phyloP scores from a whole-genome alignment of 1,139 yeast genomes.

The Starmera stellimalicola region DNA sequence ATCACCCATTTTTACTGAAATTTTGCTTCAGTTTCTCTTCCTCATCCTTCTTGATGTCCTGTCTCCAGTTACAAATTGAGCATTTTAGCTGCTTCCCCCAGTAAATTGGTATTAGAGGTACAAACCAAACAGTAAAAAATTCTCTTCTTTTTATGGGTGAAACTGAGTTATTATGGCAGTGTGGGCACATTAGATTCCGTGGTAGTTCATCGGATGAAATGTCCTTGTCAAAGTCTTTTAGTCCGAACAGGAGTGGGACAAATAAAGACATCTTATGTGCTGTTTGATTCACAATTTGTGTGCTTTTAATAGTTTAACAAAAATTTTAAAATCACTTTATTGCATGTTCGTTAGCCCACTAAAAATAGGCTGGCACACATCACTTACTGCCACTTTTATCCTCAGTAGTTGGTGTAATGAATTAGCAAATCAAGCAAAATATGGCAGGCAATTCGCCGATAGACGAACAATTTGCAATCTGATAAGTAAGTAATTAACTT shows the following conservation, averaged over 20 bases:
- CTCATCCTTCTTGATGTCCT: conserved; percentile 1
- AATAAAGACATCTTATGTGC: background rate
- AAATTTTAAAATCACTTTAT: too few relatives aligned
- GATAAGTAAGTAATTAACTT: too few relatives aligned
- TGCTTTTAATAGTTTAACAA: too few relatives aligned
- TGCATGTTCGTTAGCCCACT: too few relatives aligned
- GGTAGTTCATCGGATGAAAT: background rate
- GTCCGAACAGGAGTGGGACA: background rate
- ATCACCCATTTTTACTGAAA: too few relatives aligned
- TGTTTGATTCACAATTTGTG: background rate
- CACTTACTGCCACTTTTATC: too few relatives aligned
- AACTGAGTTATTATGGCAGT: conserved; percentile 9
- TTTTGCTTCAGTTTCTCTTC: background rate
- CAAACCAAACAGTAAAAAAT: conserved; percentile 9
- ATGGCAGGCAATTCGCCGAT: too few relatives aligned
- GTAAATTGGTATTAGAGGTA: conserved; percentile 9
- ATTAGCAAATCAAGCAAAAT: too few relatives aligned
- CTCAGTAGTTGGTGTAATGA: too few relatives aligned
- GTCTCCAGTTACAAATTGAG: conserved; percentile 8
- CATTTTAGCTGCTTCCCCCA: conserved; percentile 11
- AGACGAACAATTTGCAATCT: too few relatives aligned
- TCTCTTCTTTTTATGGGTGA: conserved; percentile 9
- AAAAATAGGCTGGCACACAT: too few relatives aligned
- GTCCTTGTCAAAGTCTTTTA: conserved; percentile 1
- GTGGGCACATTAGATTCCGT: conserved; percentile 6